Base-by-base conservation (phyloP, 768 basidiomycete species). In the Holtermanniella nyarrowii region DNA sequence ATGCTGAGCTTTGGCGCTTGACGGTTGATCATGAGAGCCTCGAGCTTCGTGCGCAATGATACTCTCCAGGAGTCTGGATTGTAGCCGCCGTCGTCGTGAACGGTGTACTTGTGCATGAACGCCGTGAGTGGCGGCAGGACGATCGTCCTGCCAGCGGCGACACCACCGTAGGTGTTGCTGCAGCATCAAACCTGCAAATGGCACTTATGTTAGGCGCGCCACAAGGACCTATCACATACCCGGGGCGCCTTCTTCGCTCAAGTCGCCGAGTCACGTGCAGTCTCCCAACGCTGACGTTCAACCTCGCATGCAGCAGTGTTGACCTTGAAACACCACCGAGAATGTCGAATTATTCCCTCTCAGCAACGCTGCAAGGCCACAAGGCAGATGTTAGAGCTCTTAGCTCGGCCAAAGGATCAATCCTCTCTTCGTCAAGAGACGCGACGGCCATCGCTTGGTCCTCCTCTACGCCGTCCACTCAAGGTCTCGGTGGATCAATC, bases 361-460 rank as follows among this genome's bases (percentile, higher is more conserved):
- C 87, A 48, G 82, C 85, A 37, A 80, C 82, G 11, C 74, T 89
- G 48, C 68, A 70, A 45, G 81, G 76, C 27, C 87, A 89, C 70
- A 77, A 82, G 5, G 77, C 81, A 48, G 86, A 88, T 75, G 86
- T 87, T 58, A 84, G 88, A 65, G 84, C 81, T 27, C 76, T 96
- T 55, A 79, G 74, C 48, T 81, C 86, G 42, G 86, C 88, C 27
- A 76, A 86, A 70, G 76, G 81, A 60, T 77, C 88, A 56, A 75
- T 96, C 57, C 77, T 97, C 55, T 95, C 90, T 20, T 86, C 85
- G 54, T 95, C 91, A 43, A 82, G 91, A 67, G 91, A 96, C 77
- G 76, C 85, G 14, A 87, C 88, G 40, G 86, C 88, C 58, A 87
- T 91, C 68, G 76, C 82, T 25, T 97, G 91, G 93, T 75, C 58